A percentile compares a stretch with the other conserved stretches of the same genome.
Evolutionary conservation across 495 filamentous ascomycete genomes (phyloP).

Genomic region (Annulohypoxylon bovei): DNA sequence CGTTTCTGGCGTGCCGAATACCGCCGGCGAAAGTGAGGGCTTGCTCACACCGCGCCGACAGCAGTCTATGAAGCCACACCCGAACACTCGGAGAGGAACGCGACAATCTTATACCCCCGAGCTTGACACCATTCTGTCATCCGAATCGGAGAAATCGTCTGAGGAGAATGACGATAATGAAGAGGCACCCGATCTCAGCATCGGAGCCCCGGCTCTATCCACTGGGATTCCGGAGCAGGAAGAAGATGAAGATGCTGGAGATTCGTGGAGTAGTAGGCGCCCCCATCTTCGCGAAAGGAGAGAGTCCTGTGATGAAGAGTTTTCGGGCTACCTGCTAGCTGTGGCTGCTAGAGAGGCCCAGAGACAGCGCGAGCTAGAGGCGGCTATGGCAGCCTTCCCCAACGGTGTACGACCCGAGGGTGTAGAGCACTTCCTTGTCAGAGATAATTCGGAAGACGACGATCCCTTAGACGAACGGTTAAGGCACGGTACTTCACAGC

Average conservation of each 20-base stretch:
- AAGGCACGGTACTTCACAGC: conserved; percentile 47
- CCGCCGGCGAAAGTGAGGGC: conserved; percentile 32
- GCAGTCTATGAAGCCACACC: conserved; percentile 51
- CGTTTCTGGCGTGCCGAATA: conserved; percentile 37
- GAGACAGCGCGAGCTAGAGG: conserved; percentile 65
- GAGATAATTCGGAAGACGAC: conserved; percentile 62
- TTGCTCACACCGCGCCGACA: conserved; percentile 46
- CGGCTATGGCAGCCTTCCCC: conserved; percentile 60
- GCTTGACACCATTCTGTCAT: conserved; percentile 51
- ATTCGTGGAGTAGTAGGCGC: conserved; percentile 54
- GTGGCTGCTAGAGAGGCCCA: conserved; percentile 80
- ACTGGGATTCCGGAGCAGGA: conserved; percentile 20
- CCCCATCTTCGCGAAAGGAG: conserved; percentile 52
- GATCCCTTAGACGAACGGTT: conserved; percentile 45
- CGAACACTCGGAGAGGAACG: conserved; percentile 52
- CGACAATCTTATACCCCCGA: conserved; percentile 54
- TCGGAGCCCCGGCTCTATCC: conserved; percentile 46
- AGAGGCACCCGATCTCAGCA: conserved; percentile 35
- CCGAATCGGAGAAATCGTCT: conserved; percentile 49
- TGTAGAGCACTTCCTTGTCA: conserved; percentile 65
- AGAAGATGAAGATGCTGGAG: conserved; percentile 35
- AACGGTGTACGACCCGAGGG: conserved; percentile 58
- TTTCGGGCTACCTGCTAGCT: conserved; percentile 77
- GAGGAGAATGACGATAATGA: conserved; percentile 45
- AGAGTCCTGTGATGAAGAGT: conserved; percentile 73